phyloP scores from a whole-genome alignment of 2,329 filamentous ascomycete genomes.

The Arthrobotrys iridis region DNA sequence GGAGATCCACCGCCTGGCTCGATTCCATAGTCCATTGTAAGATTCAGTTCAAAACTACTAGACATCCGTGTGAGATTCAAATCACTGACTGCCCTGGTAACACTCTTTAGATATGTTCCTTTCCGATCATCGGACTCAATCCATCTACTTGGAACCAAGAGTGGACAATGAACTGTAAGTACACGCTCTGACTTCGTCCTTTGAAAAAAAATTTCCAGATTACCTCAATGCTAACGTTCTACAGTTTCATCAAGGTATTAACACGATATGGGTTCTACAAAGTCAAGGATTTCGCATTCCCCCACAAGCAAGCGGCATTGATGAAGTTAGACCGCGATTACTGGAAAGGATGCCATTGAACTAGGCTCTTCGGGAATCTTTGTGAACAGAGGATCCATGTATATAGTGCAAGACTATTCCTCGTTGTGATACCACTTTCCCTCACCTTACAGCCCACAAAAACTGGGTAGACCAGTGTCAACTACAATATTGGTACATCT shows the following conservation, averaged over 20 bases:
- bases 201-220: neutral
- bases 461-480: no score
- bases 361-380: neutral
- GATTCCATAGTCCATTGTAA: conserved; percentile 88
- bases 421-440: no score
- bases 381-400: no score
- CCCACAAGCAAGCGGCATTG: conserved; percentile 73
- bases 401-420: no score
- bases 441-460: no score
- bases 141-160: conserved; percentile 85
- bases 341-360: conserved; percentile 56
- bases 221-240: neutral
- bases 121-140: conserved; percentile 72
- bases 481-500: no score
- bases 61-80: neutral
- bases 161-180: conserved; percentile 85
- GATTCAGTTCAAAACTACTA: conserved; percentile 71
- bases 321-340: conserved; percentile 58
- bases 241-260: conserved; percentile 76
- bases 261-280: conserved; percentile 81
- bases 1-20: conserved; percentile 81
- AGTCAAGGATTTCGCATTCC: conserved; percentile 84
- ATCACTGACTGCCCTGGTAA: neutral
- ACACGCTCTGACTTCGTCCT: neutral
- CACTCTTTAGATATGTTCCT: conserved; percentile 57